Evolutionary conservation across 495 filamentous ascomycete genomes (phyloP).

Genomic region (Aspergillus haitiensis): DNA sequence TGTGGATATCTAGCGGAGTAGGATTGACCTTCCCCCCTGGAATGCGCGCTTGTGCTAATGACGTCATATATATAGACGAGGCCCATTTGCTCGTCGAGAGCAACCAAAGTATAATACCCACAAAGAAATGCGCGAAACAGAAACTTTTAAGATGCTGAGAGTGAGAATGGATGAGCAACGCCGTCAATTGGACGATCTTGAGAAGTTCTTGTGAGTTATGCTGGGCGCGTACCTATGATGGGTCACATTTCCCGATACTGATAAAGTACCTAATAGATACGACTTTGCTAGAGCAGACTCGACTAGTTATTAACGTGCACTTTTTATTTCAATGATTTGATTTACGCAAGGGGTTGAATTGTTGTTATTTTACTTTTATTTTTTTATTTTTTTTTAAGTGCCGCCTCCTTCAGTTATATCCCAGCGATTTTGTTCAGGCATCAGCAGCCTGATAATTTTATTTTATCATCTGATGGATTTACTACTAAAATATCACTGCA

Average conservation of each 20-base stretch:
- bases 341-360: too few species aligned
- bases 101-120: background rate
- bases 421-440: too few species aligned
- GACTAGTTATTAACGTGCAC: too few species aligned
- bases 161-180: slow-evolving; percentile 29
- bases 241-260: background rate
- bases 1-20: slow-evolving; percentile 46
- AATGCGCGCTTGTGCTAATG: slow-evolving; percentile 14
- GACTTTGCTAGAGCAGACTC: background rate
- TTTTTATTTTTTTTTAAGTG: too few species aligned
- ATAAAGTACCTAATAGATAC: slow-evolving; percentile 3
- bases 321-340: too few species aligned
- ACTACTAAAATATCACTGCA: too few species aligned
- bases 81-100: background rate
- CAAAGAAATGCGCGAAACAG: background rate
- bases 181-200: slow-evolving; percentile 72
- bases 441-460: too few species aligned
- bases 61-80: slow-evolving; percentile 23
- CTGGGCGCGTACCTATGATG: background rate
- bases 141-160: background rate
- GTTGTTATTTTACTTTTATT: too few species aligned
- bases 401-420: too few species aligned
- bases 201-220: slow-evolving; percentile 69
- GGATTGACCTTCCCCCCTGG: background rate
- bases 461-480: too few species aligned